A percentile compares a stretch with the other conserved stretches of the same genome.
Conservation (phyloP, 2,329 filamentous ascomycete species). For the Whalleya microplaca region DNA sequence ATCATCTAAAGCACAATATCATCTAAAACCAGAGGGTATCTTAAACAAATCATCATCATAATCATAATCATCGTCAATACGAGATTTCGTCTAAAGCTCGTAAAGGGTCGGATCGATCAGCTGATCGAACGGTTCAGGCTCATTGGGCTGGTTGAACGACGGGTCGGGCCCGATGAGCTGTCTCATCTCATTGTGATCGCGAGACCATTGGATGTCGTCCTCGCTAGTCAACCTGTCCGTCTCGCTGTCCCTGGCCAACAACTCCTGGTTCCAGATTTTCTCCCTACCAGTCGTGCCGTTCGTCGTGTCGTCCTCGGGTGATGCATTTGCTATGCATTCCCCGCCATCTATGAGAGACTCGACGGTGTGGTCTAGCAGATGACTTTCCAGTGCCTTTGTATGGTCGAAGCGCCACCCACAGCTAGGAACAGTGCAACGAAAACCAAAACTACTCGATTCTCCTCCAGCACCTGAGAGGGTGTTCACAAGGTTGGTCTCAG, state of each 20-base stretch:
- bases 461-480: slow-evolving; percentile 19
- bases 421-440: slow-evolving; percentile 46
- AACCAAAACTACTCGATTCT: slow-evolving; percentile 39
- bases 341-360: slow-evolving; percentile 22
- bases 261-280: slow-evolving; percentile 30
- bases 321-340: no score
- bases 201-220: slow-evolving; percentile 46
- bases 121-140: slow-evolving; percentile 25
- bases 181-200: slow-evolving; percentile 49
- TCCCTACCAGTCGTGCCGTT: slow-evolving; percentile 15
- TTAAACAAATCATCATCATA: no score
- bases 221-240: slow-evolving; percentile 35
- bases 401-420: slow-evolving; percentile 54
- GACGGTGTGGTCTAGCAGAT: slow-evolving; percentile 43
- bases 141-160: slow-evolving; percentile 39
- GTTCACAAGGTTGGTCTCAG: no score
- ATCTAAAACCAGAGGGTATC: slow-evolving; percentile 35
- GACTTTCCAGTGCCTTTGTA: slow-evolving; percentile 53
- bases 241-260: no score
- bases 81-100: no score
- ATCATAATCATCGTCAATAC: no score
- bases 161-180: slow-evolving; percentile 36
- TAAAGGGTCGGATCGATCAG: slow-evolving; percentile 32
- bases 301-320: slow-evolving; percentile 9
- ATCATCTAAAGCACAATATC: no score